These are phyloP conservation scores for Hypsizygus marmoreus DNA, from an alignment of 768 basidiomycete species.

Conservation along the genomic window DNA sequence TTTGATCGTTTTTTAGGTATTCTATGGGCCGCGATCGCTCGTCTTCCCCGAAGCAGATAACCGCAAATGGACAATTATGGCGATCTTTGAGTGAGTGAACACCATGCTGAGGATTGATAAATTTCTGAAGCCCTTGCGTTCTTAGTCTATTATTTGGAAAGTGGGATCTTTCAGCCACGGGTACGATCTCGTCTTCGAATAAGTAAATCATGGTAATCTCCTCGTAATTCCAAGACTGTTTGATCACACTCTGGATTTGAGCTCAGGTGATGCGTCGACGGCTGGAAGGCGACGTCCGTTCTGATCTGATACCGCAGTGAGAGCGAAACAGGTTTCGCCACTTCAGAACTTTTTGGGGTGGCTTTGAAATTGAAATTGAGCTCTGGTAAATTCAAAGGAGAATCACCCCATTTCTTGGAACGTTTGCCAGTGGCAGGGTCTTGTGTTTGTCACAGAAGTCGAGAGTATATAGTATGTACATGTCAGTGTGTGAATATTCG, in stretches of 20 bases:
- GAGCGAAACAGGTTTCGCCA: too few species aligned
- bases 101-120: slow-evolving; percentile 3
- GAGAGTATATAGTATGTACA: slow-evolving; percentile 13
- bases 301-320: too few species aligned
- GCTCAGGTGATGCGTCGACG: too few species aligned
- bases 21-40: slow-evolving; percentile 89
- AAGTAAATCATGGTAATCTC: too few species aligned
- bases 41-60: slow-evolving; percentile 97
- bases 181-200: too few species aligned
- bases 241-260: too few species aligned
- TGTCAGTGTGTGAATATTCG: slow-evolving; percentile 13
- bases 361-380: slow-evolving; percentile 25
- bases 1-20: slow-evolving; percentile 57
- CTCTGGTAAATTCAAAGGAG: slow-evolving; percentile 59
- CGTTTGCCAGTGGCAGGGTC: slow-evolving; percentile 53
- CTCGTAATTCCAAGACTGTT: too few species aligned
- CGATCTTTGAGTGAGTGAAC: slow-evolving; percentile 76
- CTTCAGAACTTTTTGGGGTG: too few species aligned
- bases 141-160: slow-evolving; percentile 49
- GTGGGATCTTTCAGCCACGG: slow-evolving; percentile 35
- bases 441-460: slow-evolving; percentile 47
- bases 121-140: slow-evolving; percentile 19
- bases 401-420: slow-evolving; percentile 63
- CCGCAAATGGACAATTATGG: slow-evolving; percentile 96
- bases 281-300: too few species aligned